These are phyloP conservation scores for Articulospora tetracladia DNA, from an alignment of 495 filamentous ascomycete species.

Conservation along the genomic window DNA sequence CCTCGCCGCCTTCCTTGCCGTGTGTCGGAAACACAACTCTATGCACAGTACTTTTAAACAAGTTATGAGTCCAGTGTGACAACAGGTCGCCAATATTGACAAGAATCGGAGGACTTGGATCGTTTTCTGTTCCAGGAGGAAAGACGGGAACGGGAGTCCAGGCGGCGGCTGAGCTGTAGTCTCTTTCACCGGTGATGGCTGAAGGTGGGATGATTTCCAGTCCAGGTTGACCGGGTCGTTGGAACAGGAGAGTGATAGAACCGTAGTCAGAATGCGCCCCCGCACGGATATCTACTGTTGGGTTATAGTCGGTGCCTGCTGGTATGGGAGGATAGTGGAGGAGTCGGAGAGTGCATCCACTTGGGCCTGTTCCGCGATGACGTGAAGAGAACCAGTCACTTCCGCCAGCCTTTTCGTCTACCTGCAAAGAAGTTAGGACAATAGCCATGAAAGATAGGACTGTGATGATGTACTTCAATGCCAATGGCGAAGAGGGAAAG, in stretches of 20 bases:
- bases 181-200: neutral
- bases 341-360: conserved; percentile 75
- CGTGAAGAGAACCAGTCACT: conserved; percentile 69
- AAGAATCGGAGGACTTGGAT: conserved; percentile 69
- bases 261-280: conserved; percentile 91
- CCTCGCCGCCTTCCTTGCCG: conserved; percentile 43
- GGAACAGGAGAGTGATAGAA: conserved; percentile 83
- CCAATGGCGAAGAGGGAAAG: conserved; percentile 73
- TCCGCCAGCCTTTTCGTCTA: conserved; percentile 40
- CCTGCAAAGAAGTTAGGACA: conserved; percentile 17
- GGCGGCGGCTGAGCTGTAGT: conserved; percentile 9
- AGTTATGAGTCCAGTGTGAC: conserved; percentile 84
- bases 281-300: conserved; percentile 59
- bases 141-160: conserved; percentile 64
- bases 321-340: conserved; percentile 70
- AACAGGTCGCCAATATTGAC: conserved; percentile 93
- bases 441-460: neutral
- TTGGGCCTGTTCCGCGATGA: conserved; percentile 53
- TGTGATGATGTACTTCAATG: conserved; percentile 37
- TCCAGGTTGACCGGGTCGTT: conserved; percentile 75
- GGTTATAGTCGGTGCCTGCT: conserved; percentile 35
- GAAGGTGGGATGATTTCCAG: conserved; percentile 72
- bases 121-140: conserved; percentile 46
- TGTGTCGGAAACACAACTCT: conserved; percentile 72
- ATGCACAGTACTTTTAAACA: conserved; percentile 83